Evolutionary conservation across 2,329 filamentous ascomycete genomes (phyloP), one percentile per base, ranked within the genome.

Genomic region (Knufia fluminis): DNA sequence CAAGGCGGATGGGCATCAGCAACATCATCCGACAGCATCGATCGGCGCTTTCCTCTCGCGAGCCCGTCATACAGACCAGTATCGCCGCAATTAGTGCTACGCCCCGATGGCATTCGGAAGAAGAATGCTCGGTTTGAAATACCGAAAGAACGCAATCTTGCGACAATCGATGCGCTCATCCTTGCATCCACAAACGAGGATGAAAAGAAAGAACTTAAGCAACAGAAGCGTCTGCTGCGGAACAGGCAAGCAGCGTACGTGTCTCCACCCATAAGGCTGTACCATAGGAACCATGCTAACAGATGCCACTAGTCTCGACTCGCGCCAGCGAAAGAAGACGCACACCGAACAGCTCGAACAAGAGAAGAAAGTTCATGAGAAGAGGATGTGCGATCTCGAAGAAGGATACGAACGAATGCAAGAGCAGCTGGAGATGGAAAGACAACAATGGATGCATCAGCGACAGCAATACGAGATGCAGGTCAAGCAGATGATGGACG

Each of bases 121-220:
- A 97, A 97, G 84, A 98, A 97, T 64, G 89, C 90, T 57, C 85
- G 91, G 59, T 96, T 97, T 68, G 91, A 97, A 63, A 98, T 98
- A 59, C 92, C 92, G 8, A 82, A 86, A 39, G 92, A 96, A 71
- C 81, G 90, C 54, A 97, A 90, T 62, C 79, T 98, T 59, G 83
- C 79, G 74, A 97, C 94, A 71, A 97, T 98, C 69, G 92, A 98
- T 67, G 78, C 87, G 54, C 77, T 97, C 63, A 97, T 98, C 68
- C 77, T 83, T 47, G 82, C 87, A 68, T 91, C 88, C 31, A 68
- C 60, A 43, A 85, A 94, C 66, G 91, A 97, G 62, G 82, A 92
- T 57, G 85, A 94, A 72, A 86, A 95, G 73, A 97, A 95, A 76
- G 90, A 97, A 71, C 77, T 98, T 62, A 98, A 98, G 79, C 89